A percentile compares a stretch with the other conserved stretches of the same genome.
phyloP scores from a whole-genome alignment of 2,329 filamentous ascomycete genomes.

The Exophiala xenobiotica region DNA sequence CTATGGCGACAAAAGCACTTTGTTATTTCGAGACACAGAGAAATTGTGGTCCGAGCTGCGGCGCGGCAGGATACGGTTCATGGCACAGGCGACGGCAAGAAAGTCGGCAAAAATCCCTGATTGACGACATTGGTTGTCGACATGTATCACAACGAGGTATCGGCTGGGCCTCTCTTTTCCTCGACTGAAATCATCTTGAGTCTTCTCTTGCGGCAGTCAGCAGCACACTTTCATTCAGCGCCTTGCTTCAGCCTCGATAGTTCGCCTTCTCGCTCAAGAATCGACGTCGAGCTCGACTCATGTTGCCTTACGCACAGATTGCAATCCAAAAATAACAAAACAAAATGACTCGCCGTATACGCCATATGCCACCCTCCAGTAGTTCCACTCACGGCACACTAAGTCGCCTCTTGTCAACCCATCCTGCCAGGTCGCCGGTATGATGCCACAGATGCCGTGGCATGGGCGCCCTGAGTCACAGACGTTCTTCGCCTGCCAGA shows the following conservation, averaged over 20 bases:
- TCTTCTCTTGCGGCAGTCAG: constrained; percentile 23
- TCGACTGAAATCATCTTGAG: constrained; percentile 26
- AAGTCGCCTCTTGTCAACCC: constrained; percentile 13
- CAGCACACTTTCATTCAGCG: constrained; percentile 22
- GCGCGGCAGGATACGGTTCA: constrained; percentile 25
- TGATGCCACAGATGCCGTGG: neutral
- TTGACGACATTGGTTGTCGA: constrained; percentile 24
- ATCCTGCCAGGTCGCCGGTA: constrained; percentile 7
- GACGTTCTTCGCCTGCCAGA: neutral
- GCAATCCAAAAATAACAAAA: constrained; percentile 19
- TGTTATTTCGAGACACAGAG: constrained; percentile 23
- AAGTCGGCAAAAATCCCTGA: constrained; percentile 16
- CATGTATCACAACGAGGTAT: constrained; percentile 28
- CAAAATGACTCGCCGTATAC: constrained; percentile 23
- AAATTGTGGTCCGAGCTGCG: constrained; percentile 21
- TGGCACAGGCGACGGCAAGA: constrained; percentile 20
- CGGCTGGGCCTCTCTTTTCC: constrained; percentile 25
- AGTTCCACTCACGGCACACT: constrained; percentile 18
- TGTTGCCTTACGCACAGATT: constrained; percentile 25
- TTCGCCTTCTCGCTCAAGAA: constrained; percentile 22
- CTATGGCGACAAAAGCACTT: constrained; percentile 24
- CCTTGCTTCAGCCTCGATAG: constrained; percentile 28
- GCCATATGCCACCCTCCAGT: constrained; percentile 25
- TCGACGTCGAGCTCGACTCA: constrained; percentile 24
- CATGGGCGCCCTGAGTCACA: neutral